Evolutionary conservation across 257 asterid genomes (phyloP).

Genomic region (Przewalskia tangutica): DNA sequence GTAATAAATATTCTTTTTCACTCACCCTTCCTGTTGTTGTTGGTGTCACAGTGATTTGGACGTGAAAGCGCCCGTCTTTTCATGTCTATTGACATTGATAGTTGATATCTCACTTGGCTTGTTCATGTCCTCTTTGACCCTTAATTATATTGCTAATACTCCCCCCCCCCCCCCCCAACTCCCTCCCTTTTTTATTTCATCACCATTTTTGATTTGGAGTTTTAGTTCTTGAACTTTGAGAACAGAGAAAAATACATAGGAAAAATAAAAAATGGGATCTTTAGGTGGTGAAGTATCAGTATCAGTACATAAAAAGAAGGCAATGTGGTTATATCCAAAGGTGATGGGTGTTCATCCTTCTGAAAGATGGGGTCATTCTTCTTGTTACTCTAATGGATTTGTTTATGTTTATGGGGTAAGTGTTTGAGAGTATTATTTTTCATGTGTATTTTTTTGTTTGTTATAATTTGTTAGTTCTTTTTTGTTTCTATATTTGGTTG

Average conservation of each 20-base stretch:
- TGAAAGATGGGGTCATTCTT: slow-evolving; percentile 98
- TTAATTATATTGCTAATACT: neutral
- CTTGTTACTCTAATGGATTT: slow-evolving; percentile 66
- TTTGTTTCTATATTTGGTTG: neutral
- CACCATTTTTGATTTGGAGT: neutral
- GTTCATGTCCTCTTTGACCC: slow-evolving; percentile 52
- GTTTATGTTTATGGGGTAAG: slow-evolving; percentile 79
- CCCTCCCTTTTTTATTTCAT: slow-evolving; percentile 8
- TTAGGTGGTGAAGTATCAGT: slow-evolving; percentile 26
- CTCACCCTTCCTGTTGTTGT: slow-evolving; percentile 12
- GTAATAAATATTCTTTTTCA: slow-evolving; percentile 12
- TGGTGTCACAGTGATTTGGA: slow-evolving; percentile 84
- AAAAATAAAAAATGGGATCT: slow-evolving; percentile 39
- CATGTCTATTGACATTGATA: slow-evolving; percentile 95
- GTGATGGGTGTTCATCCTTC: slow-evolving; percentile 64
- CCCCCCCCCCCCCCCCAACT: neutral
- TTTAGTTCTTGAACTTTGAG: neutral
- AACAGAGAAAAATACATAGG: neutral
- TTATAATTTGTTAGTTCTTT: neutral
- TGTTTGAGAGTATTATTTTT: neutral
- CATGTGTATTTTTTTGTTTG: slow-evolving; percentile 8
- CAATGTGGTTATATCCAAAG: slow-evolving; percentile 76
- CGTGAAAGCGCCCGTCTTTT: slow-evolving; percentile 98
- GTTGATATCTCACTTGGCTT: slow-evolving; percentile 84
- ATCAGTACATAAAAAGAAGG: slow-evolving; percentile 30